These are phyloP conservation scores for Fusarium sarcochroum DNA, from an alignment of 2,329 filamentous ascomycete genomes.

Conservation along the genomic window DNA sequence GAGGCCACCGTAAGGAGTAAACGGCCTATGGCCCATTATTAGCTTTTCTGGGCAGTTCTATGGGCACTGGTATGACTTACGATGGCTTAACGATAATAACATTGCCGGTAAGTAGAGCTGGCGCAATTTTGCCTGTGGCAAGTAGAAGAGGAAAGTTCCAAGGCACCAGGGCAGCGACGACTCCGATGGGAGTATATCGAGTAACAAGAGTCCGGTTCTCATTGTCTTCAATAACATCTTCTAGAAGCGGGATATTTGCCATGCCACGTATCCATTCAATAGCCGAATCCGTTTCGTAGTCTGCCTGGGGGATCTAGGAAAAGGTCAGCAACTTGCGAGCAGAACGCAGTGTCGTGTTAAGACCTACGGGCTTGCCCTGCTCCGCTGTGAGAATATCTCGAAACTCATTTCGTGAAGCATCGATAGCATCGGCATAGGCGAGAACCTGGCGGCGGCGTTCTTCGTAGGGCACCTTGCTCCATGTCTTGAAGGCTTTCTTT, in stretches of 20 bases:
- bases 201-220: slow-evolving; percentile 46
- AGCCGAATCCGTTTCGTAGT: slow-evolving; percentile 39
- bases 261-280: slow-evolving; percentile 49
- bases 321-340: not conserved
- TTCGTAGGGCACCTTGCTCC: slow-evolving; percentile 41
- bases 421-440: slow-evolving; percentile 43
- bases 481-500: slow-evolving; percentile 42
- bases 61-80: no score
- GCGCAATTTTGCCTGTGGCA: slow-evolving; percentile 62
- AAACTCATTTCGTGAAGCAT: slow-evolving; percentile 29
- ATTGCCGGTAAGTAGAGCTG: slow-evolving; percentile 70
- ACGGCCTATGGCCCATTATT: slow-evolving; percentile 51
- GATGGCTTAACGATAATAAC: slow-evolving; percentile 70
- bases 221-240: slow-evolving; percentile 56
- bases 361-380: slow-evolving; percentile 48
- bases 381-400: slow-evolving; percentile 42
- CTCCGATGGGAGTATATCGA: slow-evolving; percentile 48
- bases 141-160: slow-evolving; percentile 40
- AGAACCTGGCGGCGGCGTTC: slow-evolving; percentile 39
- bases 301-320: slow-evolving; percentile 35
- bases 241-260: slow-evolving; percentile 46
- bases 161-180: slow-evolving; percentile 33
- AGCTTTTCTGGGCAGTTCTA: no score
- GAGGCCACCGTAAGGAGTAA: slow-evolving; percentile 69
- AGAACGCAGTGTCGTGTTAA: rapidly evolving